Evolutionary conservation across 805 yeast genomes (phyloP).

Genomic region (Pichia gijzeniarum): DNA sequence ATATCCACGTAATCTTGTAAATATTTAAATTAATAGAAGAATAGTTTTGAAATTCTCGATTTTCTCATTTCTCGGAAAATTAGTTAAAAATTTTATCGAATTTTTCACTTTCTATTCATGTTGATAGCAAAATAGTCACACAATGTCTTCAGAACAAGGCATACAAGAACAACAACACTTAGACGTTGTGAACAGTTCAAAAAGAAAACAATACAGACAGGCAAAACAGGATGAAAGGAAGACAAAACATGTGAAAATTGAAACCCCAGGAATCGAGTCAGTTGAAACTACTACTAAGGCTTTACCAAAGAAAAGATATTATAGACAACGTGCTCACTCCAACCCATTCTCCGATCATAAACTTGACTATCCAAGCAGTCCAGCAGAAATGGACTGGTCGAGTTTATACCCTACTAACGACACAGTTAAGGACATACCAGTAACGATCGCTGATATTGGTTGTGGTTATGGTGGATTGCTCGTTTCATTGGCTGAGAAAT

Average conservation of each 20-base stretch:
- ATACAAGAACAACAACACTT: too few species aligned
- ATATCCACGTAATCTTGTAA: neutral
- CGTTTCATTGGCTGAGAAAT: conserved; percentile 69
- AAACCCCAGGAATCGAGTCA: conserved; percentile 22
- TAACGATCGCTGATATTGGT: conserved; percentile 92
- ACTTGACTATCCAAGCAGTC: conserved; percentile 78
- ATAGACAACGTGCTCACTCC: conserved; percentile 96
- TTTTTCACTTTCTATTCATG: too few species aligned
- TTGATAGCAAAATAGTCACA: neutral
- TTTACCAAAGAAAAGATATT: conserved; percentile 78
- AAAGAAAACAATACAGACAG: conserved; percentile 11
- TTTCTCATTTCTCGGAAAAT: too few species aligned
- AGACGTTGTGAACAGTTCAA: conserved; percentile 1
- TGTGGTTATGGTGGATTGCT: conserved; percentile 96
- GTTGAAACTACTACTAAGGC: conserved; percentile 8
- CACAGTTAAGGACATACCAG: conserved; percentile 39
- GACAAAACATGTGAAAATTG: conserved; percentile 41
- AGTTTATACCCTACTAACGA: conserved; percentile 58
- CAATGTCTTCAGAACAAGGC: neutral
- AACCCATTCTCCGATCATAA: conserved; percentile 96
- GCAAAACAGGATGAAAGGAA: conserved; percentile 39
- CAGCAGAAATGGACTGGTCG: conserved; percentile 84
- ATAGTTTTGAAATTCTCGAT: too few species aligned
- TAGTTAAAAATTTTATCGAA: too few species aligned
- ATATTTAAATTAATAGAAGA: too few species aligned